These are phyloP conservation scores for Crepidotus variabilis DNA, from an alignment of 768 basidiomycete genomes.

Conservation along the genomic window DNA sequence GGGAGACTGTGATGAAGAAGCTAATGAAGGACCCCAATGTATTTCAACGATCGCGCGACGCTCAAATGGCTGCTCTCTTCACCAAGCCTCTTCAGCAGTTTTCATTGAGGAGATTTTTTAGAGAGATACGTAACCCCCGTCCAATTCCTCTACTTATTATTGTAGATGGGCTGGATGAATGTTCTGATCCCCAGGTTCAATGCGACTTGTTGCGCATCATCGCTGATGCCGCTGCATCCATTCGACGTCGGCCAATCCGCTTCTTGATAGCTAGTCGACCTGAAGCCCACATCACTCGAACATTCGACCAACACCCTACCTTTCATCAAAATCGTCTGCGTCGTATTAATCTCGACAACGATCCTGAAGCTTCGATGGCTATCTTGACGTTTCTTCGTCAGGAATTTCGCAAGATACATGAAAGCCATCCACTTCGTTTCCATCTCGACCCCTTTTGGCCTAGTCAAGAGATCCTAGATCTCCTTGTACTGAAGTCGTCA, in stretches of 20 bases:
- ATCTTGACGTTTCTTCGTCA: conserved; percentile 12
- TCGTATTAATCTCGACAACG: conserved; percentile 4
- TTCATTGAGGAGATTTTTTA: background rate
- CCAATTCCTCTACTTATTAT: conserved; percentile 13
- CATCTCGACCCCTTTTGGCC: conserved; percentile 10
- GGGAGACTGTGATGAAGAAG: conserved; percentile 1
- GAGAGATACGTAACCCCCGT: background rate
- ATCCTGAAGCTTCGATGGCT: conserved; percentile 15
- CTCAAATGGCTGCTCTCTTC: conserved; percentile 10
- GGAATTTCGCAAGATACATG: background rate
- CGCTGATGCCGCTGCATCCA: background rate
- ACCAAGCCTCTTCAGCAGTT: background rate
- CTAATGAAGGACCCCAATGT: conserved; percentile 10
- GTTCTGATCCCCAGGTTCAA: conserved; percentile 8
- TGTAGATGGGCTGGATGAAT: conserved; percentile 22
- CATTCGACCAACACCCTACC: conserved; percentile 7
- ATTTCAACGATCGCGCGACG: conserved; percentile 3
- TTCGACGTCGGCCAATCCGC: conserved; percentile 5
- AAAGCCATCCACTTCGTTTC: conserved; percentile 6
- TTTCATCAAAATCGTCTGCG: conserved; percentile 3
- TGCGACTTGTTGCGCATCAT: conserved; percentile 9
- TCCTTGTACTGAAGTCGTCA: background rate
- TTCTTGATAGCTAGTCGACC: conserved; percentile 19
- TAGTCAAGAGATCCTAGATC: conserved; percentile 8
- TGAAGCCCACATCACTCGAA: conserved; percentile 14